A percentile compares a stretch with the other conserved stretches of the same genome.
Evolutionary conservation across 78 protist genomes (phyloP).

Genomic region (Isochrysis galbana): DNA sequence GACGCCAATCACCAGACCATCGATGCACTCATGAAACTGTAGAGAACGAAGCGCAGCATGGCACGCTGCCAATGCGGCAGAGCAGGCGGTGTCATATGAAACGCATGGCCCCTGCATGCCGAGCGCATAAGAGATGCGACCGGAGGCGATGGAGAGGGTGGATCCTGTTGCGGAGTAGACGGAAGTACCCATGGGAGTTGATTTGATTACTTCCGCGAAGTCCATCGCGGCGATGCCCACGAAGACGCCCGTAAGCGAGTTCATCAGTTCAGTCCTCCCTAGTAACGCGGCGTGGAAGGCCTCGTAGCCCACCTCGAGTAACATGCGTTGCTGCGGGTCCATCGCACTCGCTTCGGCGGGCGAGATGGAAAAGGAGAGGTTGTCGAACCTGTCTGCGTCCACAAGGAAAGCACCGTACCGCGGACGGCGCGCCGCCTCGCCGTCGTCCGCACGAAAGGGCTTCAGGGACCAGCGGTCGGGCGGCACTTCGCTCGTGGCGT

Average conservation of each 20-base stretch:
- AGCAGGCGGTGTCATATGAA: conserved; percentile 87
- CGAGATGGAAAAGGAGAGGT: background rate
- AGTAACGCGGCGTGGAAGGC: background rate
- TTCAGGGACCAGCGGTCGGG: background rate
- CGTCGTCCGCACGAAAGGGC: background rate
- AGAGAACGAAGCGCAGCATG: conserved; percentile 47
- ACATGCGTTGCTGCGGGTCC: background rate
- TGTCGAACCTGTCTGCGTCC: background rate
- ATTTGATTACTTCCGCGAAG: background rate
- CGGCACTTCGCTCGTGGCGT: background rate
- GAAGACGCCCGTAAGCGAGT: background rate
- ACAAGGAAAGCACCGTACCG: background rate
- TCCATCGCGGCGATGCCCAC: background rate
- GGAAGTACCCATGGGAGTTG: background rate
- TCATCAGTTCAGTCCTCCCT: background rate
- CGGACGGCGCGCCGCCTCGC: background rate
- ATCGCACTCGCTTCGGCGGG: background rate
- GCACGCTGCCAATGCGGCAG: conserved; percentile 75
- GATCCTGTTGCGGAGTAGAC: conserved; percentile 6
- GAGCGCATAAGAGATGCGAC: conserved; percentile 69
- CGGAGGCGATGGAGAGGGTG: conserved; percentile 1
- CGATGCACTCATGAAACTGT: background rate
- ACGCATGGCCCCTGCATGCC: conserved; percentile 80
- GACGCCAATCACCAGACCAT: background rate
- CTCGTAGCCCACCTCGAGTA: background rate